Base-by-base conservation (phyloP, 768 basidiomycete genomes). In the Xerocomus potaroensis region DNA sequence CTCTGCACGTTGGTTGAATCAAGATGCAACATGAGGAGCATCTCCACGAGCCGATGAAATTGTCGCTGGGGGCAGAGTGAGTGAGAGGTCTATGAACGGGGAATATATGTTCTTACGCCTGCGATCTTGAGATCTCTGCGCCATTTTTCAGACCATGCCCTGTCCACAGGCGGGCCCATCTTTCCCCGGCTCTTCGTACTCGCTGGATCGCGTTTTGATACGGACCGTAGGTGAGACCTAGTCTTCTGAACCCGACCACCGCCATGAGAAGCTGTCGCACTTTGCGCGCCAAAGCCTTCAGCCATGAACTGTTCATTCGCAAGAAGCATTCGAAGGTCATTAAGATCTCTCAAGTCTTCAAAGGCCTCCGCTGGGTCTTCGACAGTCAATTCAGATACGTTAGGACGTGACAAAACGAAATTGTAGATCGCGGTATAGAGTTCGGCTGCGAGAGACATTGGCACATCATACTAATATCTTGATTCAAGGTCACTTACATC, bases 281-380 rank as follows among this genome's bases (percentile, higher is more conserved):
- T 48, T 21, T 63, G 69, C 10, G 56, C 55, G 4, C 80, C 80
- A 57, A 84, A 85, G 3, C 74, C 88, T 64, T 91, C 87, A 23
- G 72, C 67, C 71, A 87, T 80, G 63, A 94, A 89, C 35, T 69
- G 71, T 45, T 76, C 69, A 51, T 84, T 69, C 1, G 71, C 64
- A 12, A 90, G 73, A 16, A 98, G 73, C 77, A 87, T 87, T 51
- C 76, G 71, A 16, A 98, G 74, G 64, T 99, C 96, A 55, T 87
- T 88, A 45, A 90, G 84, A 69, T 98, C 96, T 27, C 95, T 75
- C 34, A 98, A 76, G 64, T 98, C 96, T 64, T 98, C 95, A 60
- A 99, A 97, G 9, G 91, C 89, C 69, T 99, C 96, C 0, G 92
- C 92, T 1, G 96, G 96, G 64, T 99, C 96, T 69, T 99, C 96